A percentile compares a stretch with the other conserved stretches of the same genome.
phyloP scores from a whole-genome alignment of 2,329 filamentous ascomycete species.

The Colletotrichum graminicola region DNA sequence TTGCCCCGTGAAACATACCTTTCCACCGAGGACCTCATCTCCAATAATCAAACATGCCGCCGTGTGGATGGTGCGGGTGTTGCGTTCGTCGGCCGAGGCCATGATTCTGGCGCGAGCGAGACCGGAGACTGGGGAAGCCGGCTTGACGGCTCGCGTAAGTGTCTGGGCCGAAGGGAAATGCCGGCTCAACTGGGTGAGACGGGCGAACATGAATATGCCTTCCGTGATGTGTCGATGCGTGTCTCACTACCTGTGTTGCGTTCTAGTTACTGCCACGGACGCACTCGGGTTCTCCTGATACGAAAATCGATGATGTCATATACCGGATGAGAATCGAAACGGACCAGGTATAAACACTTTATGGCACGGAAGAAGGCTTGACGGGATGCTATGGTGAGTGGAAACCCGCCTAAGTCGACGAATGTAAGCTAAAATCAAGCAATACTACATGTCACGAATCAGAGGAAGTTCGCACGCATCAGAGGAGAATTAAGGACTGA shows the following conservation, averaged over 20 bases:
- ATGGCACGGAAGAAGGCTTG: constrained; percentile 14
- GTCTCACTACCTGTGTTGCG: background rate
- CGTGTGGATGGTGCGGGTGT: constrained; percentile 81
- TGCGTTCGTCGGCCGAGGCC: constrained; percentile 65
- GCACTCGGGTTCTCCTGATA: background rate
- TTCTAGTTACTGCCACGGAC: background rate
- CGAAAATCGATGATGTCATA: constrained; percentile 22
- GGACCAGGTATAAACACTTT: background rate
- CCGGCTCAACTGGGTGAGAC: constrained; percentile 78
- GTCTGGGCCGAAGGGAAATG: constrained; percentile 64
- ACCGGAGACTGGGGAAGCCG: constrained; percentile 43
- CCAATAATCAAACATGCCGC: constrained; percentile 95
- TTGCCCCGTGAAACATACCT: constrained; percentile 66
- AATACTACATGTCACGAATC: background rate
- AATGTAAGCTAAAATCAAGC: background rate
- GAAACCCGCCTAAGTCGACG: background rate
- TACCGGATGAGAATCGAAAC: background rate
- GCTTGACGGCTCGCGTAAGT: constrained; percentile 47
- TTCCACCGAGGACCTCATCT: constrained; percentile 95
- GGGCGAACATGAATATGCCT: constrained; percentile 74
- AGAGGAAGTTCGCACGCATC: constrained; percentile 33
- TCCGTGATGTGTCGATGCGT: background rate
- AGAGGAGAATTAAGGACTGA: background rate
- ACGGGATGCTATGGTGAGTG: background rate
- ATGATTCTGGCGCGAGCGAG: constrained; percentile 53